Evolutionary conservation across 257 asterid species (phyloP), one percentile per base, ranked within the genome.

Genomic region (Haberlea rhodopensis): DNA sequence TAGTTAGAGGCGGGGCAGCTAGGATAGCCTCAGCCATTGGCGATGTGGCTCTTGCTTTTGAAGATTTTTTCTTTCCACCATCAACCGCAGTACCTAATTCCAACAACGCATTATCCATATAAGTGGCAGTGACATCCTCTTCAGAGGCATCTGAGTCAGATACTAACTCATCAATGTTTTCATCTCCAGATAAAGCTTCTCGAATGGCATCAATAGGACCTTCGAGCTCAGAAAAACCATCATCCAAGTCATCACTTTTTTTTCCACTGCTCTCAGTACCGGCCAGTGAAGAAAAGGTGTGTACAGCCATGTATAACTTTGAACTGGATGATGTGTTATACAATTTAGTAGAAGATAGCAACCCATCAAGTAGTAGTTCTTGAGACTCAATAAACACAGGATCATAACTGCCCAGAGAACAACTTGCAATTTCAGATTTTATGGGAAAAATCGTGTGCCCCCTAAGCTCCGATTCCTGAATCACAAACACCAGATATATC

Each of bases 221-320:
- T 63, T 79, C 88, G 53, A 78, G 81, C 63, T 78, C 87, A 27
- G 79, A 53, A 34, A 73, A 75, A 46, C 67, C 74, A 65, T 75
- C 80, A 62, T 63, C 79, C 78, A 62, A 57, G 32, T 72, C 74
- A 56, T 72, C 76, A 27, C 63, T 75, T 63, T 70, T 76, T 55
- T 75, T 87, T 51, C 80, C 90, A 24, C 81, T 75, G 76, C 75
- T 80, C 80, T 76, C 71, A 54, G 84, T 74, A 62, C 79, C 84
- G 32, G 81, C 84, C 58, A 74, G 83, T 6, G 94, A 80, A 58
- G 85, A 80, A 75, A 87, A 77, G 20, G 78, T 64, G 62, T 46
- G 66, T 21, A 51, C 71, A 63, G 73, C 78, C 37, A 18, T 19
- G 63, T 22, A 68, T 54, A 71, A 60, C 45, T 63, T 75, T 26